Evolutionary conservation across 257 asterid genomes (phyloP), one percentile per base, ranked within the genome.

Genomic region (Lycium barbarum): DNA sequence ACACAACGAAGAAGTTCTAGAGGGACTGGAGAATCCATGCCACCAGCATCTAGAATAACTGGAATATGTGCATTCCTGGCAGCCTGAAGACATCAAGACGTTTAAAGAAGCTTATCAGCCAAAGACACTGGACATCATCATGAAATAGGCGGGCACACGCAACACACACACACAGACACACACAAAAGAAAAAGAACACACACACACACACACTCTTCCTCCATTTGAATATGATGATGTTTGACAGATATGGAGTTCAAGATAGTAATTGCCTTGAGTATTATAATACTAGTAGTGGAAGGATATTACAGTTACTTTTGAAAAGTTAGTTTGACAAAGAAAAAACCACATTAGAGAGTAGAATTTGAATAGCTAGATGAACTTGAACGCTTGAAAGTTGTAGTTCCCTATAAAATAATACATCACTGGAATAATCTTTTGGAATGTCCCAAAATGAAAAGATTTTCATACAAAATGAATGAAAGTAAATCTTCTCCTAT

Each of bases 11-110:
- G 92, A 38, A 96, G 96, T 63, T 93, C 98, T 8, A 71, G 84
- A 43, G 98, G 97, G 85, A 96, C 86, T 78, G 98, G 97, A 33
- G 95, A 81, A 88, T 95, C 99, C 65, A 90, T 89, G 86, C 99
- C 99, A n/a, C 99, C 98, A 40, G 97, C 98, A 93, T 96, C 99
- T 89, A 96, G 91, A 82, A 95, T 94, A 85, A 96, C 95, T 2
- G 93, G 98, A 87, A 96, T 95, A 86, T 84, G 82, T 3, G 97
- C 95, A 84, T 89, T 90, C 86, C 86, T 89, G 81, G 99, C 99
- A 85, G 94, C 98, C 99, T 96, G 94, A 76, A 85, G 74, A 80
- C 76, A 85, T 47, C 47, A 38, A 86, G 63, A 51, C n/a, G 13
- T 51, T 54, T 71, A 65, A 73, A 54, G 33, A 78, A 61, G 84